phyloP scores from a whole-genome alignment of 2,329 filamentous ascomycete genomes.

The Aspergillus tubingensis region DNA sequence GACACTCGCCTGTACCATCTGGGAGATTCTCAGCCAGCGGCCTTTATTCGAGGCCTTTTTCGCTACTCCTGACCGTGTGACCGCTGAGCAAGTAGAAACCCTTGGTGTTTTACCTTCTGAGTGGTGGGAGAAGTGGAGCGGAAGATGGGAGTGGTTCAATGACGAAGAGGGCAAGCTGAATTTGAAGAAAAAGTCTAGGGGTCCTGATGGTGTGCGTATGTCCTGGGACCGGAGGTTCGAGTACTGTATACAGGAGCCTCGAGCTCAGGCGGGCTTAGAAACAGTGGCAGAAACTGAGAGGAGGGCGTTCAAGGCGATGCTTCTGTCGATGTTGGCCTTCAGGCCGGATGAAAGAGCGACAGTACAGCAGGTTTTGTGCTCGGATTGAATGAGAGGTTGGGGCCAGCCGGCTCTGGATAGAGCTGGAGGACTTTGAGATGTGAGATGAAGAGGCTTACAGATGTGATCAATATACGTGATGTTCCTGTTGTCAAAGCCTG shows the following conservation, averaged over 20 bases:
- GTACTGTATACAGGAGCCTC: conserved; percentile 28
- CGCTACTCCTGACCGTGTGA: conserved; percentile 32
- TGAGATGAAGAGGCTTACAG: too few species aligned
- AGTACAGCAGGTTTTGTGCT: conserved; percentile 24
- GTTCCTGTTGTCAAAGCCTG: too few species aligned
- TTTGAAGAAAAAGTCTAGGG: conserved; percentile 3
- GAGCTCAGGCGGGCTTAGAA: conserved; percentile 23
- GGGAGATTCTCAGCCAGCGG: conserved; percentile 34
- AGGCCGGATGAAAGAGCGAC: conserved; percentile 23
- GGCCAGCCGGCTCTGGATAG: conserved; percentile 18
- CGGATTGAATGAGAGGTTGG: conserved; percentile 30
- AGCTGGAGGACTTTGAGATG: too few species aligned
- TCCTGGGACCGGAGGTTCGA: conserved; percentile 21
- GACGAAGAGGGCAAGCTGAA: conserved; percentile 21
- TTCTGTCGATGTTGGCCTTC: conserved; percentile 28
- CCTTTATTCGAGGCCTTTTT: conserved; percentile 33
- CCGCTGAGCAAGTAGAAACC: conserved; percentile 34
- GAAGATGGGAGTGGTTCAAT: conserved; percentile 18
- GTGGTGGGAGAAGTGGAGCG: conserved; percentile 21
- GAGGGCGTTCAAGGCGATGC: conserved; percentile 26
- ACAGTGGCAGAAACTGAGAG: conserved; percentile 20
- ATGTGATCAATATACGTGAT: too few species aligned
- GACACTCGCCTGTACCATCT: conserved; percentile 44
- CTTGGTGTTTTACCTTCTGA: conserved; percentile 34
- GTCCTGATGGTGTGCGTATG: conserved; percentile 5